Base-by-base conservation (phyloP, 2,329 filamentous ascomycete genomes). In the Pyricularia sp. region DNA sequence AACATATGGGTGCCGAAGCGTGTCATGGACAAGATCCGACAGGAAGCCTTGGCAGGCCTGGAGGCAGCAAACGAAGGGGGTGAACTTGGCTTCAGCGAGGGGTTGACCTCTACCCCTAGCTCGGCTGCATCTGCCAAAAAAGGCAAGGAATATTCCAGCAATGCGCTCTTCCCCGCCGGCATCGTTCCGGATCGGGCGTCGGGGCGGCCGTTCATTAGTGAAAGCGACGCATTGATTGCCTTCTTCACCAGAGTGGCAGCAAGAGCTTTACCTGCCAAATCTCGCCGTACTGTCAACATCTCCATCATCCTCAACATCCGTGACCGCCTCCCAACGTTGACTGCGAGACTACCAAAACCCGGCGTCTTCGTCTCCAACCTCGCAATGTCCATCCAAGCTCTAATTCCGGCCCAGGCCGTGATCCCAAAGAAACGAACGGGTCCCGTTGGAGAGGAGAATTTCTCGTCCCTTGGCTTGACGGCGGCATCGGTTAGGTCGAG, bases 31-130 rank as follows among this genome's bases (percentile, higher is more conserved):
- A 68, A 68, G 66, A 28, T 68, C 0, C 26, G 55, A 31, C 28
- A 63, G n/a, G 50, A 68, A 58, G 66, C 66, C 26, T 31, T 68
- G 28, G 66, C 66, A 25, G 58, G 66, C 3, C 55, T 68, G 66
- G 66, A 68, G 50, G 55, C 50, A 20, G 30, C 26, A 9, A 58
- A 59, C 50, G 23, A 59, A 5, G 66, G 66, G 10, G 30, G 42
- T 28, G 55, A 55, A 11, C 25, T 58, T 10, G 55, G 50, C 26
- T 36, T 33, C 64, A 42, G 64, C 30, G 33, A 65, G 9, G 64
- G 64, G 1, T 28, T 63, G 59, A 63, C 59, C 9, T 63, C 59
- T 3, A 63, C n/a, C 26, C 59, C 59, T 17, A 63, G 59, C 59
- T 63, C 59, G 30, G 25, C 11, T 23, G 23, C 36, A 12, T 36